Evolutionary conservation across 768 basidiomycete species (phyloP).

Genomic region (Cantharellus anzutake): DNA sequence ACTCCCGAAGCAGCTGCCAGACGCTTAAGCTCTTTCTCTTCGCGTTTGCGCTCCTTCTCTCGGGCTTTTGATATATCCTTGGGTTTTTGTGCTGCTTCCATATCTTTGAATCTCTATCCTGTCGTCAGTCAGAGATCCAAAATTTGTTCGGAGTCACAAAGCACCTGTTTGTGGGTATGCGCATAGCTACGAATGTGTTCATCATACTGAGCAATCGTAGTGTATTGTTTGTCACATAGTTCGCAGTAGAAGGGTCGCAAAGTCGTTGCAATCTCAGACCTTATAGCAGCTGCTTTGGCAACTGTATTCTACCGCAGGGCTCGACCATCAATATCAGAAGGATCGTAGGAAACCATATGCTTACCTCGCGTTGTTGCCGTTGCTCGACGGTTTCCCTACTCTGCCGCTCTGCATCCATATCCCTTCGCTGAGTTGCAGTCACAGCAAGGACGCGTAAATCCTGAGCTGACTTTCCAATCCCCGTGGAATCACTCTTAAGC

Average conservation of each 20-base stretch:
- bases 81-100: constrained; percentile 51
- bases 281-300: constrained; percentile 44
- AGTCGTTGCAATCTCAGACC: constrained; percentile 46
- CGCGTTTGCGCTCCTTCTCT: constrained; percentile 70
- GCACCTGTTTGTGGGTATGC: constrained; percentile 8
- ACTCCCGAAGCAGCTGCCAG: constrained; percentile 69
- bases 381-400: constrained; percentile 66
- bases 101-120: constrained; percentile 41
- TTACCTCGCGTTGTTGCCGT: constrained; percentile 49
- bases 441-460: constrained; percentile 73
- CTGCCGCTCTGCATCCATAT: constrained; percentile 63
- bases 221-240: constrained; percentile 76
- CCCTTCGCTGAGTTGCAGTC: constrained; percentile 66
- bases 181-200: constrained; percentile 45
- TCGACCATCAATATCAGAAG: background rate
- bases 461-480: constrained; percentile 59
- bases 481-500: constrained; percentile 57
- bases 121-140: too few species aligned
- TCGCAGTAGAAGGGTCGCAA: constrained; percentile 62
- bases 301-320: constrained; percentile 30
- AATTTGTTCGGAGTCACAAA: background rate
- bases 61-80: constrained; percentile 45
- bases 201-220: constrained; percentile 70
- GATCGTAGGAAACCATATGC: constrained; percentile 3
- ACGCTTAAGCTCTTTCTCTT: constrained; percentile 71